Evolutionary conservation across 805 yeast species (phyloP), one percentile per base, ranked within the genome.

Genomic region (Candida maris): DNA sequence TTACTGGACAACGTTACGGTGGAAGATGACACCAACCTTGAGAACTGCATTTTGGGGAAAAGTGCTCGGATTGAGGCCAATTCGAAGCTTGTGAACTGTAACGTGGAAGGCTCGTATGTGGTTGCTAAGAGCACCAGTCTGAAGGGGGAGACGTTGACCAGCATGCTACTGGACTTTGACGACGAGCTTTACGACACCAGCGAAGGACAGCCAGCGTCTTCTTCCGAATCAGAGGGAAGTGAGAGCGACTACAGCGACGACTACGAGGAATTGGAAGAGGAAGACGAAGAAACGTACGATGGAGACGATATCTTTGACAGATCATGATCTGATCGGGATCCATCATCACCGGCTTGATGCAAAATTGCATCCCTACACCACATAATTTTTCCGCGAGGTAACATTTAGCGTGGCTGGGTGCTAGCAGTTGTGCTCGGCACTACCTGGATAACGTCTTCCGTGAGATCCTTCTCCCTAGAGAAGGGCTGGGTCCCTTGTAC

Each of bases 11-110:
- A 76, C 34, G 94, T 81, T 16, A 62, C 61, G 1, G 65, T 93
- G 24, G 95, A 77, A 31, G 96, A 91, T 58, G 96, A 85, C 48
- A 81, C 60, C 10, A 74, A 67, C 34, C 58, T 83, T 42, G 98
- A 93, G 59, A 93, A 91, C 64, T 86, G 95, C 63, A 80, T 91
- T 14, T 68, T 93, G 34, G 98, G 97, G 12, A 65, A 68, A 27
- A 64, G 67, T 32, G 89, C 81, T 1, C 64, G 62, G n/a, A 70
- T 93, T 19, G 80, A 77, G 21, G 54, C 70, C 37, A 85, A 82
- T 59, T 68, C 77, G 28, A 78, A 73, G 54, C 71, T 93, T 44
- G 75, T 79, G 10, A 82, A 82, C 49, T 91, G 96, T 68, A 81
- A 85, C 44, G 82, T 93, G 18, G 97, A 89, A 59, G 85, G 94